These are phyloP conservation scores for Rugosomyces carneus DNA, from an alignment of 1,284 basidiomycete genomes.

Conservation along the genomic window DNA sequence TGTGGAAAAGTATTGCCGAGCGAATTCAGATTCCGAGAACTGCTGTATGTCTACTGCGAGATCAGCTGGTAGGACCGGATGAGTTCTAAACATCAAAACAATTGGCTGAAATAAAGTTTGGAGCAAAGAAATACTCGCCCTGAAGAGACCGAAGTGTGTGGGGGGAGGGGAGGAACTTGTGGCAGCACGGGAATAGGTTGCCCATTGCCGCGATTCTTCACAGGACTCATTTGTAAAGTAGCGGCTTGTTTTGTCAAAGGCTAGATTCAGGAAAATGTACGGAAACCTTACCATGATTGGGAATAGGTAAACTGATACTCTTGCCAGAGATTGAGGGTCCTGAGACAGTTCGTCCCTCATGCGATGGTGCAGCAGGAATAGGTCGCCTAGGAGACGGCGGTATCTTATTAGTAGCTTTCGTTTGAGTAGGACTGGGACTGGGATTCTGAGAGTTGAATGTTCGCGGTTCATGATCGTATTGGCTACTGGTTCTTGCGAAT, in stretches of 20 bases:
- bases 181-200: constrained; percentile 64
- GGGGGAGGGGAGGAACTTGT: constrained; percentile 22
- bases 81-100: constrained; percentile 36
- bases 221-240: constrained; percentile 66
- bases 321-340: constrained; percentile 49
- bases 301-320: constrained; percentile 58
- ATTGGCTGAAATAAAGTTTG: not conserved
- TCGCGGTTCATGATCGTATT: constrained; percentile 22
- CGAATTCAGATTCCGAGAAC: constrained; percentile 80
- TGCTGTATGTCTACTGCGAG: constrained; percentile 78
- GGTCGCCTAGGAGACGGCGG: constrained; percentile 39
- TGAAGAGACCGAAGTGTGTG: constrained; percentile 38
- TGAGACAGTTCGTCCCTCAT: constrained; percentile 26
- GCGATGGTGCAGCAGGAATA: constrained; percentile 30
- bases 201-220: constrained; percentile 54
- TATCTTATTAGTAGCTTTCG: constrained; percentile 24
- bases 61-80: constrained; percentile 69
- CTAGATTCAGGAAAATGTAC: constrained; percentile 3
- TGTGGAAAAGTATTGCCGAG: constrained; percentile 83
- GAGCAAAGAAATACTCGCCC: constrained; percentile 50
- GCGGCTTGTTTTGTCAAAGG: constrained; percentile 41
- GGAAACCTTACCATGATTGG: constrained; percentile 49
- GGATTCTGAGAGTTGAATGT: constrained; percentile 21
- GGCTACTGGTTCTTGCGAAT: constrained; percentile 13
- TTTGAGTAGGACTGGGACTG: constrained; percentile 25